Percentiles rank a stretch among this genome's conserved stretches.
These are phyloP conservation scores for Acorus gramineus DNA, from an alignment of 106 monocot genomes.

Conservation along the genomic window DNA sequence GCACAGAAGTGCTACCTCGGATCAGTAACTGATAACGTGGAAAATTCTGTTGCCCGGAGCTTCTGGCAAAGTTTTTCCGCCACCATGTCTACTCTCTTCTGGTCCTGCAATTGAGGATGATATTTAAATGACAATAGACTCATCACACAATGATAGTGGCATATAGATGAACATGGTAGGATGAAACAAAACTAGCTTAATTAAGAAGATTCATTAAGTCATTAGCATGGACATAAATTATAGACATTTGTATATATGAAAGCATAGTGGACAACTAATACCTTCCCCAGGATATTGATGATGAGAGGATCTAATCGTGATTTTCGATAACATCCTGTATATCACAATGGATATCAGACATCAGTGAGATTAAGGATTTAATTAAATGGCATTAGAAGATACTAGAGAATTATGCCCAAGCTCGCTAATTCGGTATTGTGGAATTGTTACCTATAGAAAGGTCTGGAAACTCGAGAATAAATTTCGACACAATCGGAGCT, in stretches of 20 bases:
- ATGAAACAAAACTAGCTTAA: background rate
- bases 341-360: background rate
- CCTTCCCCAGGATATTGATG: conserved; percentile 79
- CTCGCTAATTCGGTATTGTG: background rate
- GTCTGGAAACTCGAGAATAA: conserved; percentile 64
- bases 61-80: conserved; percentile 17
- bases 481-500: conserved; percentile 40
- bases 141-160: background rate
- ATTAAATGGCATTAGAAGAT: background rate
- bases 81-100: conserved; percentile 40
- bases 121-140: background rate
- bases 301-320: conserved; percentile 62
- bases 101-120: conserved; percentile 35
- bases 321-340: conserved; percentile 62
- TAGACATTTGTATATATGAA: background rate
- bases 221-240: background rate
- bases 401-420: background rate
- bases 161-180: background rate
- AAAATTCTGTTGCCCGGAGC: conserved; percentile 36
- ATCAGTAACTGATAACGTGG: background rate
- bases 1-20: too few relatives aligned
- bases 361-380: background rate
- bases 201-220: background rate
- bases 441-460: conserved; percentile 51
- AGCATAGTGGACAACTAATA: conserved; percentile 4